phyloP scores from a whole-genome alignment of 192 early-diverging fungal species.

The Podila clonocystis region DNA sequence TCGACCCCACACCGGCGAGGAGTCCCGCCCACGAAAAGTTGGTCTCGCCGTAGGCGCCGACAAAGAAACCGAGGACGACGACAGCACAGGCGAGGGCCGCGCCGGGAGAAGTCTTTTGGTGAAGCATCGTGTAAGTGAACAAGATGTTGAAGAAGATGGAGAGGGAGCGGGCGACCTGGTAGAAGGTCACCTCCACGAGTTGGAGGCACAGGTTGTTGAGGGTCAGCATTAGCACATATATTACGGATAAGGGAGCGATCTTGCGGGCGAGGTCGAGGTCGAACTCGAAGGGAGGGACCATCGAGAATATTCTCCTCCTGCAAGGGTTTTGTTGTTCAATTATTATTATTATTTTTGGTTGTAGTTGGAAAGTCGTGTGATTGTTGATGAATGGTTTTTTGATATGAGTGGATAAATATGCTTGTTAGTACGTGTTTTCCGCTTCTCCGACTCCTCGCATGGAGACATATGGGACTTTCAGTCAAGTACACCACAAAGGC shows the following conservation, averaged over 20 bases:
- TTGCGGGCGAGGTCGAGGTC: constrained; percentile 58
- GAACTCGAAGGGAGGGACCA: constrained; percentile 74
- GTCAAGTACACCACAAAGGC: not conserved
- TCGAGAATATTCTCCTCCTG: constrained; percentile 59
- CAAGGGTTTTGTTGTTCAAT: not conserved
- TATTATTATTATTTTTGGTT: constrained; percentile 4
- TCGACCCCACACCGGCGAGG: constrained; percentile 71
- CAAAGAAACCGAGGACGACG: constrained; percentile 70
- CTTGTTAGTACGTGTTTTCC: not conserved
- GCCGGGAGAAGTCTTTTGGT: constrained; percentile 58
- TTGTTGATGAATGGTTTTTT: no score
- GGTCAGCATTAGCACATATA: constrained; percentile 74
- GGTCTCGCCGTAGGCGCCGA: constrained; percentile 73
- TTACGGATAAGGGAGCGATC: constrained; percentile 67
- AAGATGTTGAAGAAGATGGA: constrained; percentile 76
- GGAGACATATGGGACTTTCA: not conserved
- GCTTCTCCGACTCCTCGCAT: not conserved
- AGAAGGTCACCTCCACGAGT: constrained; percentile 75
- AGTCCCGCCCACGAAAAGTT: constrained; percentile 73
- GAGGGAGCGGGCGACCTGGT: constrained; percentile 73
- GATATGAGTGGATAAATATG: no score
- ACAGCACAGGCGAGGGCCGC: constrained; percentile 66
- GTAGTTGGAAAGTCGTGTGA: not conserved
- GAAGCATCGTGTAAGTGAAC: constrained; percentile 70
- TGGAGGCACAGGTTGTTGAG: constrained; percentile 73